Conservation (phyloP, 345 rosid species). For the Acer campestre region DNA sequence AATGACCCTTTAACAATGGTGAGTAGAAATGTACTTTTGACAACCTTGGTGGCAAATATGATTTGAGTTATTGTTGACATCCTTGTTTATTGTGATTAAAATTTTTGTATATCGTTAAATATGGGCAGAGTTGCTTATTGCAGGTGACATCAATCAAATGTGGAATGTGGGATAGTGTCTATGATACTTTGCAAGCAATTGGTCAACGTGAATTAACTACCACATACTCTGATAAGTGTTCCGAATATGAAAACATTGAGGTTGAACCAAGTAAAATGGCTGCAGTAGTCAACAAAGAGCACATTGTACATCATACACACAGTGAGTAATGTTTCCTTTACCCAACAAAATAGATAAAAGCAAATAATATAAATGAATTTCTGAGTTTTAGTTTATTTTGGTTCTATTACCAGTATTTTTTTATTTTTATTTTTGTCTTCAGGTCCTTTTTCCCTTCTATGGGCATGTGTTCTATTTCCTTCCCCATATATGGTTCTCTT, state of each 20-base stretch:
- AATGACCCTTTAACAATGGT: background rate
- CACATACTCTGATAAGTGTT: slow-evolving; percentile 21
- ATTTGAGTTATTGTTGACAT: background rate
- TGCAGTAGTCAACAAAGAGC: slow-evolving; percentile 14
- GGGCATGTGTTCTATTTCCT: background rate
- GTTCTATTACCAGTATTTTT: background rate
- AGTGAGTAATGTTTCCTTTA: slow-evolving; percentile 44
- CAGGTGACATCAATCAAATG: slow-evolving; percentile 79
- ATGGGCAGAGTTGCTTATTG: slow-evolving; percentile 18
- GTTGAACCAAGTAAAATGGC: slow-evolving; percentile 41
- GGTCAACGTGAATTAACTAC: slow-evolving; percentile 37
- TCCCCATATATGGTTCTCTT: background rate
- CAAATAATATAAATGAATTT: background rate
- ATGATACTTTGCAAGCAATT: slow-evolving; percentile 61
- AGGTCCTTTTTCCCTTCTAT: background rate
- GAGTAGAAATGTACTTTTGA: background rate
- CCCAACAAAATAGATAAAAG: background rate
- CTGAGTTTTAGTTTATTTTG: background rate
- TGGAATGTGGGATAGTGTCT: slow-evolving; percentile 86
- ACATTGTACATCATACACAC: slow-evolving; percentile 20
- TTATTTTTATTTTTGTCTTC: background rate
- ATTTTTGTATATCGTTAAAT: slow-evolving; percentile 10
- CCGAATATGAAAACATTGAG: slow-evolving; percentile 47
- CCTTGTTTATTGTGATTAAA: background rate
- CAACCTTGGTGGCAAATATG: background rate